These are phyloP conservation scores for Lophiostoma macrostomum DNA, from an alignment of 495 filamentous ascomycete species.

Conservation along the genomic window DNA sequence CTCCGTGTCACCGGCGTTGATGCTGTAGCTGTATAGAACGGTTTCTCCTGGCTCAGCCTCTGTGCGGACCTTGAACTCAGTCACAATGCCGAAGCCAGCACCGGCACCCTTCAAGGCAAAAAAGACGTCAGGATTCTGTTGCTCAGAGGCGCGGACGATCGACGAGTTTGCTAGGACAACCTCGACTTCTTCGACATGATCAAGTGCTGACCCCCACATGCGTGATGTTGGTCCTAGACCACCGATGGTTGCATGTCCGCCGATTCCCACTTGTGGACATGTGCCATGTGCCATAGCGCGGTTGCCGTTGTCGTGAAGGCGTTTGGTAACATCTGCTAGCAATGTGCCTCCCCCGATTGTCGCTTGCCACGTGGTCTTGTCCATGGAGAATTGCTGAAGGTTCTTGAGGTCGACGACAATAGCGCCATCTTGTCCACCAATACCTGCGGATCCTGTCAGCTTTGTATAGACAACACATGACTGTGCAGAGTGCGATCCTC, in stretches of 20 bases:
- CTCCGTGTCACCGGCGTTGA: slow-evolving; percentile 41
- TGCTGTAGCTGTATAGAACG: slow-evolving; percentile 42
- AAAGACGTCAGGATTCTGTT: slow-evolving; percentile 30
- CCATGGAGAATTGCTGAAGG: slow-evolving; percentile 47
- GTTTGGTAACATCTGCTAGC: slow-evolving; percentile 33
- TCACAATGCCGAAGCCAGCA: slow-evolving; percentile 48
- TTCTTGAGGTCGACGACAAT: slow-evolving; percentile 48
- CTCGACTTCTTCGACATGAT: slow-evolving; percentile 51
- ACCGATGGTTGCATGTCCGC: slow-evolving; percentile 45
- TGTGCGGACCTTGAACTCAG: slow-evolving; percentile 49
- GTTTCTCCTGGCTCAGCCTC: slow-evolving; percentile 38
- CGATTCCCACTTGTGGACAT: slow-evolving; percentile 36
- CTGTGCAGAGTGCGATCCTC: neutral
- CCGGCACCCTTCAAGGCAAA: slow-evolving; percentile 50
- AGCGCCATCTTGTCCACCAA: slow-evolving; percentile 47
- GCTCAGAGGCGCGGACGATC: slow-evolving; percentile 34
- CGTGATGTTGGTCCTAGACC: slow-evolving; percentile 54
- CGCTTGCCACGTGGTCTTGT: slow-evolving; percentile 30
- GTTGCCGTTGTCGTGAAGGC: slow-evolving; percentile 30
- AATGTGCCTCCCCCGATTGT: slow-evolving; percentile 35
- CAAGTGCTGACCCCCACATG: slow-evolving; percentile 55
- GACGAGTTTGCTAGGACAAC: slow-evolving; percentile 33
- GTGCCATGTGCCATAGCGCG: slow-evolving; percentile 38
- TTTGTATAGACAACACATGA: neutral
- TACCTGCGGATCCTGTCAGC: slow-evolving; percentile 34